phyloP scores from a whole-genome alignment of 148 eudicot species.

The Camellia lanceoleosa region DNA sequence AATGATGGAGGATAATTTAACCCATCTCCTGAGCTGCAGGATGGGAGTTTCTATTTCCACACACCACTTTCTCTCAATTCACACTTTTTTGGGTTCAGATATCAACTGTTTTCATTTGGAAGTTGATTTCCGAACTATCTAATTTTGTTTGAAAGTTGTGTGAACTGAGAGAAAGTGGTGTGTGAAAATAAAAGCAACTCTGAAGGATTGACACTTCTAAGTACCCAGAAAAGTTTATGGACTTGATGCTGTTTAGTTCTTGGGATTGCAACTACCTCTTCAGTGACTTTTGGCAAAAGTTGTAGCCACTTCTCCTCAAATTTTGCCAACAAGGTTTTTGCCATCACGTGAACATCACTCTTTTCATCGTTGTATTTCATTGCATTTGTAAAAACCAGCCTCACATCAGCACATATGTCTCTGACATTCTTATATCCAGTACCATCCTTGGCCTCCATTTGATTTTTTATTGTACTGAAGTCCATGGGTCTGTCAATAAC shows the following conservation, averaged over 20 bases:
- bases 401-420: slow-evolving; percentile 80
- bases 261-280: slow-evolving; percentile 60
- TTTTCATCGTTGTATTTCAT: slow-evolving; percentile 88
- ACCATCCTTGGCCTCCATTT: slow-evolving; percentile 86
- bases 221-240: not conserved
- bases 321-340: slow-evolving; percentile 60
- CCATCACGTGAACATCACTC: slow-evolving; percentile 70
- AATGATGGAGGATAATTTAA: not conserved
- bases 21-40: not conserved
- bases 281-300: slow-evolving; percentile 73
- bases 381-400: slow-evolving; percentile 72
- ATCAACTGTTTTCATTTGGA: no score
- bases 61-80: no score
- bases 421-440: slow-evolving; percentile 75
- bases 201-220: not conserved
- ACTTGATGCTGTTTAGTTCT: not conserved
- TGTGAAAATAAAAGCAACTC: no score
- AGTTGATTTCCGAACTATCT: no score
- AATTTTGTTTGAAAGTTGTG: no score
- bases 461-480: slow-evolving; percentile 75
- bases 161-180: no score
- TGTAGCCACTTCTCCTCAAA: slow-evolving; percentile 88
- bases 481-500: slow-evolving; percentile 93
- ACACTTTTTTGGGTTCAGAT: no score
- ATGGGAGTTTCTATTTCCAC: no score